These are phyloP conservation scores for Cladochytrium replicatum DNA, from an alignment of 192 early-diverging fungal species.

Conservation along the genomic window DNA sequence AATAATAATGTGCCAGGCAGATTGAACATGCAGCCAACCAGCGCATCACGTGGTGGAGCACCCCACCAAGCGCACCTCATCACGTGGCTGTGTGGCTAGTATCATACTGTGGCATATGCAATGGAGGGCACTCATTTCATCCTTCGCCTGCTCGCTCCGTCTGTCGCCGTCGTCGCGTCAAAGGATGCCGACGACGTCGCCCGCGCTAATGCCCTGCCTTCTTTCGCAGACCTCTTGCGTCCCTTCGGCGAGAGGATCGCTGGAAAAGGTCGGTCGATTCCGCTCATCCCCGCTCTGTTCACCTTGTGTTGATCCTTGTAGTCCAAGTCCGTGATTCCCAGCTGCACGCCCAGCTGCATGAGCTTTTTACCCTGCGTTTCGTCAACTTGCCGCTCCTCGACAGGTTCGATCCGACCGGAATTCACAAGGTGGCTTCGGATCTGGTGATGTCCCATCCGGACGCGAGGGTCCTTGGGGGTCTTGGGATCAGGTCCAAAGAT, in stretches of 20 bases:
- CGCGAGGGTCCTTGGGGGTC: slow-evolving; percentile 3
- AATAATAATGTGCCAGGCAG: too few species aligned
- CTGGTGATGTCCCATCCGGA: slow-evolving; percentile 20
- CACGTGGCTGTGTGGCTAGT: too few species aligned
- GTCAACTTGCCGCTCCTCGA: slow-evolving; percentile 42
- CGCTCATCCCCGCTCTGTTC: not conserved
- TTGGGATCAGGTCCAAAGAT: slow-evolving; percentile 20
- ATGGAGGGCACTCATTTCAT: slow-evolving; percentile 37
- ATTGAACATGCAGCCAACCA: too few species aligned
- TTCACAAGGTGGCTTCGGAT: slow-evolving; percentile 39
- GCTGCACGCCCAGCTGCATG: slow-evolving; percentile 45
- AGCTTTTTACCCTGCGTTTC: slow-evolving; percentile 59
- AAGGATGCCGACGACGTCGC: slow-evolving; percentile 52
- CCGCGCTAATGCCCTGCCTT: slow-evolving; percentile 45
- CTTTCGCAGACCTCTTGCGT: slow-evolving; percentile 48
- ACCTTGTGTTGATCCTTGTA: not conserved
- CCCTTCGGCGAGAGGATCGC: slow-evolving; percentile 64
- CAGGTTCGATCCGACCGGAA: slow-evolving; percentile 33
- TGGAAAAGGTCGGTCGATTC: slow-evolving; percentile 39
- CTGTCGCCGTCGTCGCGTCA: slow-evolving; percentile 56
- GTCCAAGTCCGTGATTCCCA: slow-evolving; percentile 47
- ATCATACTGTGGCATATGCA: too few species aligned
- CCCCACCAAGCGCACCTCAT: too few species aligned
- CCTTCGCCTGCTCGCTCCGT: slow-evolving; percentile 42
- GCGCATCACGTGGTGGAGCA: too few species aligned